phyloP scores from a whole-genome alignment of 2,329 filamentous ascomycete species.

The Xenoacremonium recifei region DNA sequence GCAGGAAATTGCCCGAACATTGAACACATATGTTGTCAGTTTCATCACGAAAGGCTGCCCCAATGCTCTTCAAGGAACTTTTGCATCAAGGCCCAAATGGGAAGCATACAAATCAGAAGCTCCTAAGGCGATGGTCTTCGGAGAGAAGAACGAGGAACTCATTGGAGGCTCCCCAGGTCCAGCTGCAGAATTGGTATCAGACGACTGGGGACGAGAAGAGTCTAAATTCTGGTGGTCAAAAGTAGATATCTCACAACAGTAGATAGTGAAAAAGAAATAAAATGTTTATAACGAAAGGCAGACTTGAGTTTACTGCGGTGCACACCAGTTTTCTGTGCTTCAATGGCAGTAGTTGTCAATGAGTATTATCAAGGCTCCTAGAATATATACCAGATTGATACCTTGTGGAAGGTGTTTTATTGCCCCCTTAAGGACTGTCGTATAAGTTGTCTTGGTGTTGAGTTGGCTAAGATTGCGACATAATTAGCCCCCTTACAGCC shows the following conservation, averaged over 20 bases:
- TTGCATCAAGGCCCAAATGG: conserved; percentile 23
- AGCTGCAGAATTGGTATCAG: conserved; percentile 37
- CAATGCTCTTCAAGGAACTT: conserved; percentile 18
- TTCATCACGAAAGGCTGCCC: conserved; percentile 20
- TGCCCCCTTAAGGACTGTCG: too few relatives aligned
- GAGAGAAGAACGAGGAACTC: conserved; percentile 47
- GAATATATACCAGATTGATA: too few relatives aligned
- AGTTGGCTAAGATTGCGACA: too few relatives aligned
- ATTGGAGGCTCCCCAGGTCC: conserved; percentile 40
- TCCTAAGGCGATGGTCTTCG: conserved; percentile 41
- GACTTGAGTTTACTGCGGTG: too few relatives aligned
- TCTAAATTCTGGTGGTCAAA: conserved; percentile 14
- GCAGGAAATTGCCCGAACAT: conserved; percentile 16
- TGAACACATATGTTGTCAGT: conserved; percentile 20
- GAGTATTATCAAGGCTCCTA: too few relatives aligned
- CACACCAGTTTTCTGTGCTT: too few relatives aligned
- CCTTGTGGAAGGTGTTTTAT: too few relatives aligned
- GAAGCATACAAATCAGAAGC: conserved; percentile 21
- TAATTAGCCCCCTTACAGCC: too few relatives aligned
- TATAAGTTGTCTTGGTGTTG: too few relatives aligned
- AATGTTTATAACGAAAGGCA: too few relatives aligned
- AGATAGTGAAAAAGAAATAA: too few relatives aligned
- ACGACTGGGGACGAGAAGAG: conserved; percentile 41
- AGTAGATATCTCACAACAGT: neutral
- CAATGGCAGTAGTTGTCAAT: neutral